Percentiles rank a stretch among this genome's conserved stretches.
phyloP scores from a whole-genome alignment of 176 grass and related monocot species.

The Rhynchospora breviuscula region DNA sequence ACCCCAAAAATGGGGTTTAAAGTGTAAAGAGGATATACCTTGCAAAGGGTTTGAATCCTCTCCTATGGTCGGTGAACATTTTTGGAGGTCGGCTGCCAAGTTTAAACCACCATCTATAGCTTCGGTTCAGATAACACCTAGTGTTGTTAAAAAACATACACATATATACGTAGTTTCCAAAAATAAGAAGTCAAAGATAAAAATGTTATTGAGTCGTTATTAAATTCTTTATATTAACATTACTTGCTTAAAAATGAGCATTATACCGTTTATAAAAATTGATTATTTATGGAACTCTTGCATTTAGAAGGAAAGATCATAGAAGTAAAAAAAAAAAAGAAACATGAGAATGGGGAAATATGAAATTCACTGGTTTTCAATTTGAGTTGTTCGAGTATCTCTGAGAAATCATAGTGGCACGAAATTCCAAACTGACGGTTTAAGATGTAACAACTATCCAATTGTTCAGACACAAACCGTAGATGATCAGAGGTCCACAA shows the following conservation, averaged over 20 bases:
- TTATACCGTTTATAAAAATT: not conserved
- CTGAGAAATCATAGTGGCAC: not conserved
- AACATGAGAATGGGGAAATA: not conserved
- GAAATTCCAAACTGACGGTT: not conserved
- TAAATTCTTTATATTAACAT: not conserved
- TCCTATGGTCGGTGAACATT: not conserved
- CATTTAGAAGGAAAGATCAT: not conserved
- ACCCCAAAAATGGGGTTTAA: not conserved
- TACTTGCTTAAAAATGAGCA: not conserved
- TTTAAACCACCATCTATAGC: not conserved
- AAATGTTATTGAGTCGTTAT: not conserved
- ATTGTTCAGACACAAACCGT: not conserved
- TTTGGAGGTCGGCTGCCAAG: not conserved
- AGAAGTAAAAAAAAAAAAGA: not conserved
- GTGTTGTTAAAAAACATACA: not conserved
- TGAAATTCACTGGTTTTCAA: not conserved
- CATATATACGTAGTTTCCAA: not conserved
- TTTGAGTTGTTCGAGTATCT: not conserved
- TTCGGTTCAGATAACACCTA: not conserved
- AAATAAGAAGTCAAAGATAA: not conserved
- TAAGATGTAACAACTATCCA: not conserved
- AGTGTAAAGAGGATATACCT: not conserved
- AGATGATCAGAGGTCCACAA: not conserved
- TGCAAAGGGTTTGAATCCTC: not conserved
- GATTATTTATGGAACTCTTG: not conserved